Percentiles rank a stretch among this genome's conserved stretches.
Conservation (phyloP, 768 basidiomycete genomes). For the Dacryopinax primogenitus region DNA sequence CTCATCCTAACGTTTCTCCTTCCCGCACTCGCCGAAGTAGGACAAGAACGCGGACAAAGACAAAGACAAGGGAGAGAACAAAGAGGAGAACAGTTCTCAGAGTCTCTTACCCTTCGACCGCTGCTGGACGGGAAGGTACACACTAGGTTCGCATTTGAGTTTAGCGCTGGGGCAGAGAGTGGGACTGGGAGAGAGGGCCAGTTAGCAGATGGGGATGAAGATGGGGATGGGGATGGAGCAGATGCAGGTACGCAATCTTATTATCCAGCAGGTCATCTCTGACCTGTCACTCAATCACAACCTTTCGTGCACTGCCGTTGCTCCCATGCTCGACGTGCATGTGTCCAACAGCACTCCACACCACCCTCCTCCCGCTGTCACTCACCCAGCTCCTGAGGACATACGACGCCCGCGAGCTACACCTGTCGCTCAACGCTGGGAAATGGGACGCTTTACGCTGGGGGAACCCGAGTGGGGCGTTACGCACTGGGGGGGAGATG, state of each 20-base stretch:
- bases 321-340: no score
- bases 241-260: no score
- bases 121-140: constrained; percentile 73
- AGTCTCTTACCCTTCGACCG: constrained; percentile 43
- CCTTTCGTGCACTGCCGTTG: no score
- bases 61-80: no score
- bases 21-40: not conserved
- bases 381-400: constrained; percentile 77
- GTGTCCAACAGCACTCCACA: constrained; percentile 78
- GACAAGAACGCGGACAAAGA: no score
- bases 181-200: no score
- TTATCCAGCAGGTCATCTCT: no score
- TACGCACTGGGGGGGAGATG: constrained; percentile 77
- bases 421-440: constrained; percentile 81
- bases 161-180: no score
- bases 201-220: no score
- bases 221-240: no score
- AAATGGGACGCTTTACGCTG: constrained; percentile 80
- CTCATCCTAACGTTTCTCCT: not conserved
- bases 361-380: constrained; percentile 71
- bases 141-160: constrained; percentile 66
- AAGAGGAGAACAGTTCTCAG: constrained; percentile 38
- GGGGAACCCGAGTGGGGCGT: constrained; percentile 66
- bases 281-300: no score
- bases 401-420: constrained; percentile 76